Percentiles rank a stretch among this genome's conserved stretches.
Evolutionary conservation across 2,329 filamentous ascomycete genomes (phyloP).

Genomic region (Botryotinia convoluta): DNA sequence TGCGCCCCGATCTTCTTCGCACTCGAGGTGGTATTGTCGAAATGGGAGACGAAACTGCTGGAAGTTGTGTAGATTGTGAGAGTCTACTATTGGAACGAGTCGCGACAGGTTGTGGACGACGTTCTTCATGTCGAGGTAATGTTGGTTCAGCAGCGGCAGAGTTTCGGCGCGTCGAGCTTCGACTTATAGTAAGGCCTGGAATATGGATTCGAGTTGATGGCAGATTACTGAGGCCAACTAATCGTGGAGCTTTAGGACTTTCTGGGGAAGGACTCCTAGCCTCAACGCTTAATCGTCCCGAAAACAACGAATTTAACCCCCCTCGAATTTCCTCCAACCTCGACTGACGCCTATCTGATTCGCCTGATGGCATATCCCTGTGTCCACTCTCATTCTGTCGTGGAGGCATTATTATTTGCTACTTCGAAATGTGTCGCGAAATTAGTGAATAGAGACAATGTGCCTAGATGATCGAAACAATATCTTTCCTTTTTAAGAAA

Average conservation of each 20-base stretch:
- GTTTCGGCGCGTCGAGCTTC: constrained; percentile 39
- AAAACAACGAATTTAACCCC: constrained; percentile 33
- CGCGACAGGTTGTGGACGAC: constrained; percentile 18
- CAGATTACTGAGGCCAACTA: constrained; percentile 40
- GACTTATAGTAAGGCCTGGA: constrained; percentile 40
- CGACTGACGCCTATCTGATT: constrained; percentile 24
- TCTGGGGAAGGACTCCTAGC: constrained; percentile 27
- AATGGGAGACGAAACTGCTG: constrained; percentile 21
- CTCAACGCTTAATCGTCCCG: constrained; percentile 33
- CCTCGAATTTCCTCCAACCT: constrained; percentile 31
- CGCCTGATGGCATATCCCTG: constrained; percentile 25
- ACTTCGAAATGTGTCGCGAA: constrained; percentile 22
- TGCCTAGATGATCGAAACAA: constrained; percentile 19
- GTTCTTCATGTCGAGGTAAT: constrained; percentile 5
- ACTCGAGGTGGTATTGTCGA: constrained; percentile 24
- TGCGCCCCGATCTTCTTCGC: constrained; percentile 26
- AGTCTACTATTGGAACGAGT: constrained; percentile 25
- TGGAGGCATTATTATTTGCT: constrained; percentile 28
- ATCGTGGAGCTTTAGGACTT: constrained; percentile 50
- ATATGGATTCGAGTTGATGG: constrained; percentile 45
- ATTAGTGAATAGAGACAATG: constrained; percentile 17
- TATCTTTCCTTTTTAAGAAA: constrained; percentile 13
- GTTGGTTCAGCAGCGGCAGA: constrained; percentile 15
- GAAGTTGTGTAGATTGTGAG: constrained; percentile 21
- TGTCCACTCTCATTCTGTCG: constrained; percentile 20